A percentile compares a stretch with the other conserved stretches of the same genome.
These are phyloP conservation scores for Diversispora eburnea DNA, from an alignment of 192 early-diverging fungal genomes.

Conservation along the genomic window DNA sequence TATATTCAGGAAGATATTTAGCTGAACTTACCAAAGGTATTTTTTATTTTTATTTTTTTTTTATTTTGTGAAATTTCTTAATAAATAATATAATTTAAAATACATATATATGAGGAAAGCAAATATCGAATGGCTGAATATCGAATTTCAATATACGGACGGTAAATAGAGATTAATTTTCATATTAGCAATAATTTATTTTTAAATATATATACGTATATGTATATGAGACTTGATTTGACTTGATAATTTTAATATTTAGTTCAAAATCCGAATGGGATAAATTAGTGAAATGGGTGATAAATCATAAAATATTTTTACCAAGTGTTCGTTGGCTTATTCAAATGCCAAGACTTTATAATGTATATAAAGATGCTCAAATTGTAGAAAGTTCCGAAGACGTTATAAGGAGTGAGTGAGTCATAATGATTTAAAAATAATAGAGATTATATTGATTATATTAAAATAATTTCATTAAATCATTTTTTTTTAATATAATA, in stretches of 20 bases:
- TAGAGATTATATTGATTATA: not conserved
- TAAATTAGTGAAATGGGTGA: slow-evolving; percentile 88
- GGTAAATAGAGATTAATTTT: no score
- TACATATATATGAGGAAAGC: no score
- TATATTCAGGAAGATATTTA: slow-evolving; percentile 80
- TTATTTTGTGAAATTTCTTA: no score
- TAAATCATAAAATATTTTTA: slow-evolving; percentile 86
- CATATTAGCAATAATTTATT: no score
- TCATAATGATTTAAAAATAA: not conserved
- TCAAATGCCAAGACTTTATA: slow-evolving; percentile 89
- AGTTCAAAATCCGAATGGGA: slow-evolving; percentile 73
- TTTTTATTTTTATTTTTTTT: not conserved
- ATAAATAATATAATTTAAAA: no score
- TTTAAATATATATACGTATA: no score
- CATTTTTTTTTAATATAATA: no score
- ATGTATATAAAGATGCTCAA: slow-evolving; percentile 70
- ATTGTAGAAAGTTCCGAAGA: slow-evolving; percentile 70
- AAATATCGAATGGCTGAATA: slow-evolving; percentile 97
- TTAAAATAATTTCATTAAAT: not conserved
- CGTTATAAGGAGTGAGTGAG: slow-evolving; percentile 66
- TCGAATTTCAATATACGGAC: slow-evolving; percentile 90
- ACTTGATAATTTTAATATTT: not conserved
- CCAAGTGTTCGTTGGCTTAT: slow-evolving; percentile 94
- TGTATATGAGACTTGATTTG: no score
- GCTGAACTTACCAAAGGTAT: slow-evolving; percentile 87